Evolutionary conservation across 2,329 filamentous ascomycete species (phyloP).

Genomic region (Colletotrichum magnum): DNA sequence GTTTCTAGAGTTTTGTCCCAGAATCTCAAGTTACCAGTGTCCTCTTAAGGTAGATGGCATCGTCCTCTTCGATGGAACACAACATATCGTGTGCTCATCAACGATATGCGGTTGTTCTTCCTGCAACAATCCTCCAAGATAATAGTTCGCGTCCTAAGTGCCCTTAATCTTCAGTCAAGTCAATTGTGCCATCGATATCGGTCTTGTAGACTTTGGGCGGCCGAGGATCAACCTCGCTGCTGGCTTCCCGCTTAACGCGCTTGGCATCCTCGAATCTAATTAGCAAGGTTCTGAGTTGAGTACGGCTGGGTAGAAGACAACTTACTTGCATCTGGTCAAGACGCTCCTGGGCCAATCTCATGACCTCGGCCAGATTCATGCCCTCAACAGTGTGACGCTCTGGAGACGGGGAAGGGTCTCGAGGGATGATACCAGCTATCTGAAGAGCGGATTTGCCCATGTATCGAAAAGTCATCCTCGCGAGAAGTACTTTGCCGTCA

Average conservation of each 20-base stretch:
- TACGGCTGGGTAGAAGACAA: too few species aligned
- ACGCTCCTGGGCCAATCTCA: too few species aligned
- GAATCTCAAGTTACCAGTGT: too few species aligned
- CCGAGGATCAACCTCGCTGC: background rate
- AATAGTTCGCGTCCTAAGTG: too few species aligned
- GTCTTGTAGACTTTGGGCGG: slow-evolving; percentile 27
- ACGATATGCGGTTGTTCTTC: too few species aligned
- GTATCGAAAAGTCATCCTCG: slow-evolving; percentile 16
- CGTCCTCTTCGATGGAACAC: too few species aligned
- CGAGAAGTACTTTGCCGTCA: background rate
- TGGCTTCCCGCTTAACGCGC: slow-evolving; percentile 11
- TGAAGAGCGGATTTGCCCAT: slow-evolving; percentile 3
- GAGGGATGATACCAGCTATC: slow-evolving; percentile 7
- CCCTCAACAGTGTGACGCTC: too few species aligned
- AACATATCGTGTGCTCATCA: too few species aligned
- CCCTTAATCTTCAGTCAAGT: slow-evolving; percentile 4
- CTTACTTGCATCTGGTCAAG: background rate
- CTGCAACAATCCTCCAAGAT: too few species aligned
- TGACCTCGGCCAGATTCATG: too few species aligned
- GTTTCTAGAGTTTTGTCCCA: too few species aligned
- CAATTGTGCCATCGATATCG: background rate
- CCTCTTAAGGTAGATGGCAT: too few species aligned
- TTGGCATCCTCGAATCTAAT: background rate
- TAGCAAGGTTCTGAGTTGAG: background rate
- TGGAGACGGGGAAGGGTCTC: background rate